Base-by-base conservation (phyloP, 805 yeast species). In the Kuraishia capsulata region DNA sequence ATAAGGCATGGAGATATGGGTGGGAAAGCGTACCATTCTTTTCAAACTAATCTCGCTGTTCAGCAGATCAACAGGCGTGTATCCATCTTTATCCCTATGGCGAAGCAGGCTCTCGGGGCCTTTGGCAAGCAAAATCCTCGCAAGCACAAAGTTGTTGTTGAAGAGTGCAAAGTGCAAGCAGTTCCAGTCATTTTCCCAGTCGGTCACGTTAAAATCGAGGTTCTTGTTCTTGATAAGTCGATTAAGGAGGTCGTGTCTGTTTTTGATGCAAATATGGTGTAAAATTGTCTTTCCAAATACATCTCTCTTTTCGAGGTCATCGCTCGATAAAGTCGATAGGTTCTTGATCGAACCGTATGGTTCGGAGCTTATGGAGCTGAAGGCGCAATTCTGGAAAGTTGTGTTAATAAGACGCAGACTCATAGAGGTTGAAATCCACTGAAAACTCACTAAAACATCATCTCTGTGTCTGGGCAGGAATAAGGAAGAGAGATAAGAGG, bases 141-240 rank as follows among this genome's bases (percentile, higher is more conserved):
- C 77, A 50, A 81, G 71, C 16, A 69, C 51, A 31, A 80, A 58
- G 39, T 80, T 65, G 25, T 77, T 82, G 44, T 71, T 60, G 45
- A 65, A 73, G 11, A 83, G 60, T 3, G 87, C 75, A 42, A 77
- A 72, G 55, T 89, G 96, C 21, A 89, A 62, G 20, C 86, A 75
- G 32, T 84, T 82, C 81, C 94, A 88, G 2, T 86, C 82, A 51
- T 75, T 85, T 56, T 88, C 96, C 38, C 62, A 63, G 54, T 89
- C 96, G 2, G 64, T 57, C 0, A 69, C 49, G 3, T 59, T 47
- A 2, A 68, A 46, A 38, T 77, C 75, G 18, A 72, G 50, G 14
- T 69, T 66, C 6, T 69, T 65, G 44, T 71, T 69, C 38, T 63
- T 65, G 30, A 81, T 54, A 5, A 82, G 45, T 18, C 61, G 61